Evolutionary conservation across 179 eudicot species (phyloP).

Genomic region (Beta corolliflora): DNA sequence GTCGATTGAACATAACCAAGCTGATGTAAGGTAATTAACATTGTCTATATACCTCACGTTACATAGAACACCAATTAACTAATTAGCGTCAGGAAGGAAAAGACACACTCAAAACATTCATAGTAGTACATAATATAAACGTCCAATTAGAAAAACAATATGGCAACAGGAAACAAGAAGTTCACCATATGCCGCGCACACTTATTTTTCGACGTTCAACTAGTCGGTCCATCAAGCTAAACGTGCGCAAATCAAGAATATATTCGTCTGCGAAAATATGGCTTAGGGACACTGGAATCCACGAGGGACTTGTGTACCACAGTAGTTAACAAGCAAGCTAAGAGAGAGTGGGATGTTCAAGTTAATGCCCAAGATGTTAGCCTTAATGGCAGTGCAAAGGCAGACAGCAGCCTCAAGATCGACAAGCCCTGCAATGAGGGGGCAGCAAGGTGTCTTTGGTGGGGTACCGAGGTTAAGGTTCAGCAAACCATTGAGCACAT

Average conservation of each 20-base stretch:
- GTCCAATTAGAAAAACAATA: no score
- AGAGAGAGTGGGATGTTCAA: constrained; percentile 47
- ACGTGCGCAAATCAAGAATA: neutral
- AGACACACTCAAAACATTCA: no score
- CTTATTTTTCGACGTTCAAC: neutral
- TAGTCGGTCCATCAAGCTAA: neutral
- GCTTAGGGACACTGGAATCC: constrained; percentile 24
- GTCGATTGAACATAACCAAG: neutral
- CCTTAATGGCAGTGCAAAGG: constrained; percentile 61
- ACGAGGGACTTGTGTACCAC: constrained; percentile 21
- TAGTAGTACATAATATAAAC: neutral
- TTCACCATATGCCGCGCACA: neutral
- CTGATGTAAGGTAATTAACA: neutral
- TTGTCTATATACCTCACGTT: no score
- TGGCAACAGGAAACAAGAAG: neutral
- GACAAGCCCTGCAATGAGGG: constrained; percentile 45
- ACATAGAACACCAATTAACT: no score
- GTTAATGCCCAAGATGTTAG: constrained; percentile 48
- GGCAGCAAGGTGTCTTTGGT: constrained; percentile 50
- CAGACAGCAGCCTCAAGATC: constrained; percentile 59
- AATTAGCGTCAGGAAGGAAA: no score
- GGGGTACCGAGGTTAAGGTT: constrained; percentile 20
- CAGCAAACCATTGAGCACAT: constrained; percentile 5
- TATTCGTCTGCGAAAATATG: no score
- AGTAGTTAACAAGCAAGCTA: constrained; percentile 19